Evolutionary conservation across 176 grass and related monocot genomes (phyloP).

Genomic region (Neostapfia colusana): DNA sequence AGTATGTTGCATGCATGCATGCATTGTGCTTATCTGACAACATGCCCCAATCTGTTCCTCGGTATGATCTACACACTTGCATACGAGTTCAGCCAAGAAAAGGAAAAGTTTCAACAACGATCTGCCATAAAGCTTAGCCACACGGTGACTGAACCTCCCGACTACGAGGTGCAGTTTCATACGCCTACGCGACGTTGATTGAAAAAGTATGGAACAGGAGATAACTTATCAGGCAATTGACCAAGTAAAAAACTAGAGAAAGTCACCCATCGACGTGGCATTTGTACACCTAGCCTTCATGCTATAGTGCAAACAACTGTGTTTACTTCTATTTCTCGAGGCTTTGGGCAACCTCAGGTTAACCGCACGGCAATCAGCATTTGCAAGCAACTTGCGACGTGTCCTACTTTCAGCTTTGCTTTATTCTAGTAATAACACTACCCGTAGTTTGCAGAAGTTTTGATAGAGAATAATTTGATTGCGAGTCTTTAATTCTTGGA

Average conservation of each 20-base stretch:
- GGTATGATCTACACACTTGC: neutral
- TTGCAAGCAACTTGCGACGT: neutral
- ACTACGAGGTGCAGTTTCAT: constrained; percentile 30
- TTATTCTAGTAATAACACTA: neutral
- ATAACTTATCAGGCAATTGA: constrained; percentile 45
- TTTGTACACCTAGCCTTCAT: constrained; percentile 23
- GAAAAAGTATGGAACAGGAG: constrained; percentile 31
- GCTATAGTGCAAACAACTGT: constrained; percentile 16
- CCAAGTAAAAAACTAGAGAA: constrained; percentile 24
- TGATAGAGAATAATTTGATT: neutral
- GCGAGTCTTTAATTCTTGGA: neutral
- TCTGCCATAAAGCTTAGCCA: constrained; percentile 15
- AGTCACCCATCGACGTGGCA: constrained; percentile 15
- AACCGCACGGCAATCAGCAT: neutral
- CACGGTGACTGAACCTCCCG: constrained; percentile 21
- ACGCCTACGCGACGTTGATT: constrained; percentile 24
- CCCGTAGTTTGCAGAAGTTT: neutral
- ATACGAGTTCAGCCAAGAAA: constrained; percentile 15
- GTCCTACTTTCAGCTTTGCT: neutral
- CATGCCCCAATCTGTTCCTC: constrained; percentile 4
- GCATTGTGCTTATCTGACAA: constrained; percentile 10
- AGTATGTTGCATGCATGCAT: constrained; percentile 21
- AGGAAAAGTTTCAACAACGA: constrained; percentile 19
- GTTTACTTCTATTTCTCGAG: constrained; percentile 10
- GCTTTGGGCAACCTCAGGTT: constrained; percentile 6